Conservation (phyloP, 192 early-diverging fungal genomes). For the Mortierella alpina region DNA sequence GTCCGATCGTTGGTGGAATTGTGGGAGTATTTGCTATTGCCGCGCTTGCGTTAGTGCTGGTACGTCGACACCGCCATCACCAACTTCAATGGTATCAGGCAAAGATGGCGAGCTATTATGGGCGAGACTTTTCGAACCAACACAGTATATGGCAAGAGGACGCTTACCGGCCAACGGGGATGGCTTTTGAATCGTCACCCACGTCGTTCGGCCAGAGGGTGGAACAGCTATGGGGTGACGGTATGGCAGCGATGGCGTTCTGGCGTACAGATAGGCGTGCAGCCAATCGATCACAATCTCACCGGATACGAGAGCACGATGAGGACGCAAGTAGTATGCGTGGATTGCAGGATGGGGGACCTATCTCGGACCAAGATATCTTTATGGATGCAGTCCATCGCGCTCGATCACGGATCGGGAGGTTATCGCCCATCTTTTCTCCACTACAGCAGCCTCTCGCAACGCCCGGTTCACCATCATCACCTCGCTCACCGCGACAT, state of each 20-base stretch:
- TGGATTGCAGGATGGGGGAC: background rate
- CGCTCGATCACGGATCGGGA: slow-evolving; percentile 37
- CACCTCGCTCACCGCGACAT: slow-evolving; percentile 20
- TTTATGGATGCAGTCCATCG: slow-evolving; percentile 50
- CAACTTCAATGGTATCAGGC: background rate
- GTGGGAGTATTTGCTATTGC: slow-evolving; percentile 16
- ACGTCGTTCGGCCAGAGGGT: slow-evolving; percentile 26
- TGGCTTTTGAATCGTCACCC: slow-evolving; percentile 28
- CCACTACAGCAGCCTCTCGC: slow-evolving; percentile 35
- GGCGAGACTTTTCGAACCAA: slow-evolving; percentile 8
- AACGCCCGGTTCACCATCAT: slow-evolving; percentile 13
- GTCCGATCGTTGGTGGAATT: slow-evolving; percentile 29
- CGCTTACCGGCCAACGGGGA: slow-evolving; percentile 29
- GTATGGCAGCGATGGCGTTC: slow-evolving; percentile 3
- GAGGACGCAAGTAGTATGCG: slow-evolving; percentile 9
- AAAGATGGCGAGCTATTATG: slow-evolving; percentile 12
- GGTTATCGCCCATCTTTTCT: slow-evolving; percentile 27
- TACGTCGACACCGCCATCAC: slow-evolving; percentile 7
- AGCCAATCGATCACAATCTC: slow-evolving; percentile 23
- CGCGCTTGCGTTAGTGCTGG: background rate
- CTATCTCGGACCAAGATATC: slow-evolving; percentile 43
- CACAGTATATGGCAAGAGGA: slow-evolving; percentile 3
- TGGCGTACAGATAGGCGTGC: slow-evolving; percentile 12
- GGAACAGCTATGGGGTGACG: slow-evolving; percentile 13
- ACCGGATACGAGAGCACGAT: slow-evolving; percentile 25